These are phyloP conservation scores for Verticillium dahliae DNA, from an alignment of 2,329 filamentous ascomycete genomes.

Conservation along the genomic window DNA sequence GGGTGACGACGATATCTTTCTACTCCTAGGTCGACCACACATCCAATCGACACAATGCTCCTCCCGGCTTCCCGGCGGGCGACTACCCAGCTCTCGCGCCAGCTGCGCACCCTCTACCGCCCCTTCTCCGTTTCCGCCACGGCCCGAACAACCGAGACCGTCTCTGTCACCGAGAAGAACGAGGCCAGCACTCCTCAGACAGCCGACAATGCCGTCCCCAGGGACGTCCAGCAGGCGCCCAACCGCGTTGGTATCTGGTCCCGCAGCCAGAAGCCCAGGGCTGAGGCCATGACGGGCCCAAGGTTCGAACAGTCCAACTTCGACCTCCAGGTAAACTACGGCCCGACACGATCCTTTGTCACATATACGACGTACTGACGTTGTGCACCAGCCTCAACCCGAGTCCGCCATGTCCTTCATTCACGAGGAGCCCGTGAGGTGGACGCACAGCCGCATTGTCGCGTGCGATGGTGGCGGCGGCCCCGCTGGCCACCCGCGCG, in stretches of 20 bases:
- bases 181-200: constrained; percentile 35
- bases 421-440: constrained; percentile 89
- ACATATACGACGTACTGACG: background rate
- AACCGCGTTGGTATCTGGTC: constrained; percentile 82
- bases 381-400: constrained; percentile 65
- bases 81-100: constrained; percentile 35
- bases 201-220: constrained; percentile 32
- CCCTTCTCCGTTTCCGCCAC: constrained; percentile 39
- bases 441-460: constrained; percentile 77
- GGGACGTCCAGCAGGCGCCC: constrained; percentile 68
- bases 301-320: constrained; percentile 97
- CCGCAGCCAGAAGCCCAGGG: constrained; percentile 73
- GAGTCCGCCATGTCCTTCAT: constrained; percentile 90
- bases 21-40: constrained; percentile 4
- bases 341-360: background rate
- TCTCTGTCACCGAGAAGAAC: constrained; percentile 28
- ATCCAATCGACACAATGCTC: constrained; percentile 28
- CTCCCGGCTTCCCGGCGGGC: constrained; percentile 33
- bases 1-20: constrained; percentile 5
- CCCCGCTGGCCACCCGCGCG: constrained; percentile 78
- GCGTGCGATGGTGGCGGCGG: constrained; percentile 91
- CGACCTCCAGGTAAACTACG: constrained; percentile 67
- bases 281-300: constrained; percentile 83
- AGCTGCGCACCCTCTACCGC: constrained; percentile 35
- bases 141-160: constrained; percentile 27